phyloP scores from a whole-genome alignment of 176 grass and related monocot species.

The Aegilops tauschii region DNA sequence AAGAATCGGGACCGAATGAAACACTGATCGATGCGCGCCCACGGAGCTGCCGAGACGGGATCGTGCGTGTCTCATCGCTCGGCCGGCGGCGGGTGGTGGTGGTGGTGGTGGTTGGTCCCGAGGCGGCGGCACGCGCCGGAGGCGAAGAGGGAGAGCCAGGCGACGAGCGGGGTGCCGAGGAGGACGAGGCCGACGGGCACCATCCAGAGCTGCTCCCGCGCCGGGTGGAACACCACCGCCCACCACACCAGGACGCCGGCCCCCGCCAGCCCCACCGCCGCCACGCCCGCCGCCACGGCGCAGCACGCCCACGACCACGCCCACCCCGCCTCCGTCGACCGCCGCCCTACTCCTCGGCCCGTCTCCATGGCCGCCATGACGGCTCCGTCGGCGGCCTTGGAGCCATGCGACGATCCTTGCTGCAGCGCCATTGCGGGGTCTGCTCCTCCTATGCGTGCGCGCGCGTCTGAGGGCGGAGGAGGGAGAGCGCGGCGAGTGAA shows the following conservation, averaged over 20 bases:
- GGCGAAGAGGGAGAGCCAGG: slow-evolving; percentile 72
- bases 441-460: too few relatives aligned
- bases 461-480: background rate
- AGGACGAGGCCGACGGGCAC: slow-evolving; percentile 86
- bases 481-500: background rate
- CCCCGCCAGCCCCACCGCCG: slow-evolving; percentile 38
- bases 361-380: slow-evolving; percentile 13
- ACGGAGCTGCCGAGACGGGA: background rate
- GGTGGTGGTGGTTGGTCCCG: background rate
- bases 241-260: slow-evolving; percentile 74
- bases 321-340: background rate
- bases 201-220: slow-evolving; percentile 80
- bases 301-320: background rate
- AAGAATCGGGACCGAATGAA: background rate
- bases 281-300: slow-evolving; percentile 27
- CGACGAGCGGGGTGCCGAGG: slow-evolving; percentile 71
- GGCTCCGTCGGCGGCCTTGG: background rate
- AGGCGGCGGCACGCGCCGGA: slow-evolving; percentile 32
- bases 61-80: background rate
- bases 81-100: background rate
- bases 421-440: slow-evolving; percentile 35
- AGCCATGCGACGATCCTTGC: background rate
- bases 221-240: slow-evolving; percentile 68
- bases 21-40: too few relatives aligned
- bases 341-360: background rate